These are phyloP conservation scores for Hanseniaspora uvarum DNA, from an alignment of 1,139 yeast species.

Conservation along the genomic window DNA sequence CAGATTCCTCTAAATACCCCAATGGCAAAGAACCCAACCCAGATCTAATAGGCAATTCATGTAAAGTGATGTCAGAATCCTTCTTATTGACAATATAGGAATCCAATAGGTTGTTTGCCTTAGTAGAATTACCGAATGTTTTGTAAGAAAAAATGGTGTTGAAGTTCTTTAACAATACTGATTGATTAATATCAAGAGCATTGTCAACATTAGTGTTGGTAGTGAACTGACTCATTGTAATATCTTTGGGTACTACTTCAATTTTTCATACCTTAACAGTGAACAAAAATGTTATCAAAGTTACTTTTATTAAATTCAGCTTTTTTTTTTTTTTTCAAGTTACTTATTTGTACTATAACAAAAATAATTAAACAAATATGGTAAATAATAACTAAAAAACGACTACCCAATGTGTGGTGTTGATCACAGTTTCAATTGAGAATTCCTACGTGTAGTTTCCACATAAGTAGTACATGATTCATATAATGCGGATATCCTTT, in stretches of 20 bases:
- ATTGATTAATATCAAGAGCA: slow-evolving; percentile 55
- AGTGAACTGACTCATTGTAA: not conserved
- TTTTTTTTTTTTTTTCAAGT: too few species aligned
- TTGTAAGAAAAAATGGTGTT: slow-evolving; percentile 62
- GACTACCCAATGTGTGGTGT: not conserved
- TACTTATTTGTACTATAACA: not conserved
- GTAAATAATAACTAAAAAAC: not conserved
- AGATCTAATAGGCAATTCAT: slow-evolving; percentile 55
- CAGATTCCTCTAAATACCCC: slow-evolving; percentile 52
- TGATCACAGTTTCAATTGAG: not conserved
- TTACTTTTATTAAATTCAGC: not conserved
- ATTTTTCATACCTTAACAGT: not conserved
- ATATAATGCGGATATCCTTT: not conserved
- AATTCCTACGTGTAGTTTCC: too few species aligned
- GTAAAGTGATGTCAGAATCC: slow-evolving; percentile 46
- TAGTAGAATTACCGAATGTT: slow-evolving; percentile 45
- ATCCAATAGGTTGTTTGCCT: slow-evolving; percentile 42
- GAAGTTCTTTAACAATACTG: slow-evolving; percentile 54
- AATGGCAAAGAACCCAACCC: slow-evolving; percentile 77
- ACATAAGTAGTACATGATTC: not conserved
- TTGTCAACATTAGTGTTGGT: slow-evolving; percentile 28
- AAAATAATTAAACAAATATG: not conserved
- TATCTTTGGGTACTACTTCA: not conserved
- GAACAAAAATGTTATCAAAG: too few species aligned
- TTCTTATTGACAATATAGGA: slow-evolving; percentile 41